These are phyloP conservation scores for Lolium rigidum DNA, from an alignment of 176 grass and related monocot species.

Conservation along the genomic window DNA sequence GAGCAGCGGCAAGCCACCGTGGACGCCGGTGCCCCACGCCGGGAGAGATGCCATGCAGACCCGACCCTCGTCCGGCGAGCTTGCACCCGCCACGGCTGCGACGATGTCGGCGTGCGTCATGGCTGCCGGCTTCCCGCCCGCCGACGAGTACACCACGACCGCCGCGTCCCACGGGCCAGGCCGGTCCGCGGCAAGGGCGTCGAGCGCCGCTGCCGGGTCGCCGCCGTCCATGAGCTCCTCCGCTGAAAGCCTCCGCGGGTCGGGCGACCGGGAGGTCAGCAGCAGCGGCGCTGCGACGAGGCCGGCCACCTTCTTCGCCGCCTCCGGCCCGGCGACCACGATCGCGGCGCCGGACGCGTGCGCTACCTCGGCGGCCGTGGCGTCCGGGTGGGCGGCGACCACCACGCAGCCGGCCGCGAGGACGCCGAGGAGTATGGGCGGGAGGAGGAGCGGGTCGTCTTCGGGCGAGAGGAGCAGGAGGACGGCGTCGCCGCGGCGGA, in stretches of 20 bases:
- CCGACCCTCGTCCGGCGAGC: neutral
- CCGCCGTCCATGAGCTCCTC: slow-evolving; percentile 70
- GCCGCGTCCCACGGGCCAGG: slow-evolving; percentile 25
- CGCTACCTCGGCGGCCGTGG: slow-evolving; percentile 34
- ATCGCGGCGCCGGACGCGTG: slow-evolving; percentile 35
- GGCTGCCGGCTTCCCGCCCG: neutral
- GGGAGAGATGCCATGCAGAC: slow-evolving; percentile 45
- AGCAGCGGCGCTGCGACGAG: slow-evolving; percentile 39
- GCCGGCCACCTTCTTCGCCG: slow-evolving; percentile 32
- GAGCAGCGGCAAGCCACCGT: slow-evolving; percentile 48
- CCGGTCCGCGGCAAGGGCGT: neutral
- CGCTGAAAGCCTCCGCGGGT: slow-evolving; percentile 22
- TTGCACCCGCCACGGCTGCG: neutral
- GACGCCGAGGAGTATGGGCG: slow-evolving; percentile 53
- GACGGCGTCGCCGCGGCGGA: slow-evolving; percentile 57
- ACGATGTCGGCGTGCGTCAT: slow-evolving; percentile 55
- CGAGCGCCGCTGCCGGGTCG: slow-evolving; percentile 29
- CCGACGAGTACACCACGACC: slow-evolving; percentile 37
- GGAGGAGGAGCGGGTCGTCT: slow-evolving; percentile 44
- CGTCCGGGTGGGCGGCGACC: slow-evolving; percentile 37
- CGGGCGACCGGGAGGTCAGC: slow-evolving; percentile 38
- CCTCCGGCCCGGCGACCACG: slow-evolving; percentile 29
- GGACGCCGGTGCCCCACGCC: slow-evolving; percentile 18
- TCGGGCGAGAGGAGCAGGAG: slow-evolving; percentile 50
- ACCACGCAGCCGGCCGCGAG: slow-evolving; percentile 51